phyloP scores from a whole-genome alignment of 352 stramenopile genomes.

The Globisporangium okanoganense region DNA sequence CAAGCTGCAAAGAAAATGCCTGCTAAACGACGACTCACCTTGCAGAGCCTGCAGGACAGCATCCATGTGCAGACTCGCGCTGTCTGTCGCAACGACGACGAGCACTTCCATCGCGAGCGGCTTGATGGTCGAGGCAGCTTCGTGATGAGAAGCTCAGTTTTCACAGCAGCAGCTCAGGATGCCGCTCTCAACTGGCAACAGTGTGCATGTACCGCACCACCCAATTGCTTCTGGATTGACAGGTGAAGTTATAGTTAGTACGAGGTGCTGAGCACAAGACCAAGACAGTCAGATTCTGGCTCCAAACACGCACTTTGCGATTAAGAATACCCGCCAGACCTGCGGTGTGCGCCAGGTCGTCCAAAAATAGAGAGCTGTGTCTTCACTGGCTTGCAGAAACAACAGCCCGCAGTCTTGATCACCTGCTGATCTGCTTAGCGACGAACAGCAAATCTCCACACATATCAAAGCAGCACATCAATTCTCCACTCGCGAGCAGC shows the following conservation, averaged over 20 bases:
- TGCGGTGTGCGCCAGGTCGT: background rate
- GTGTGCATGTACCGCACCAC: background rate
- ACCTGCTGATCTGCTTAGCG: too few relatives aligned
- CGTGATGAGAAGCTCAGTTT: background rate
- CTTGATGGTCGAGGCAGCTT: background rate
- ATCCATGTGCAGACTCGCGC: constrained; percentile 19
- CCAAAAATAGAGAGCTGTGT: constrained; percentile 4
- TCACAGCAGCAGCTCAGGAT: background rate
- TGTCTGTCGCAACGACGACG: constrained; percentile 24
- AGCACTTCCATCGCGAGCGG: constrained; percentile 28
- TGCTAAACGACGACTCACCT: too few relatives aligned
- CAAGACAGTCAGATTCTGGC: background rate
- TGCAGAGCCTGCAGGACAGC: constrained; percentile 21
- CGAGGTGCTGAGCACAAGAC: background rate
- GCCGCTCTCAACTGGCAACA: background rate
- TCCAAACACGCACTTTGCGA: background rate
- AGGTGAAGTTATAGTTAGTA: constrained; percentile 4
- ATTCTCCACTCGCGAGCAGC: background rate
- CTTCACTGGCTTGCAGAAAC: background rate
- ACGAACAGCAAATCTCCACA: background rate
- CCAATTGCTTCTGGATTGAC: background rate
- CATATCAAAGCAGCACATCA: background rate
- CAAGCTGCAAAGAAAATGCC: background rate
- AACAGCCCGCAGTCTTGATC: background rate
- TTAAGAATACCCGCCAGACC: constrained; percentile 3